These are phyloP conservation scores for Cylindrotheca closterium DNA, from an alignment of 108 stramenopile species.

Conservation along the genomic window DNA sequence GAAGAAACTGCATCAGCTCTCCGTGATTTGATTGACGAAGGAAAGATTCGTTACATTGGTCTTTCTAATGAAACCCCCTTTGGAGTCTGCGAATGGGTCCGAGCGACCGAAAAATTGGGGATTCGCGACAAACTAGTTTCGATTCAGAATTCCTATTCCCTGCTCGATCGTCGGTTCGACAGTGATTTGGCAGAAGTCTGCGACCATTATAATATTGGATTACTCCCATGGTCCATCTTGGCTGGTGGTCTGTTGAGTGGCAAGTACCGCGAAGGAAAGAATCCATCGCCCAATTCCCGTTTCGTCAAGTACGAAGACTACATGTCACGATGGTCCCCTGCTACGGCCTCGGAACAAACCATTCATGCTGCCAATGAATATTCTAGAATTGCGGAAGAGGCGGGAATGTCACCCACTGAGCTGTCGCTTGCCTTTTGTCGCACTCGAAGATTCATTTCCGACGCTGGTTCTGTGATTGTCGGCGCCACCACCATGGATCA, in stretches of 20 bases:
- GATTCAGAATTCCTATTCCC: conserved; percentile 86
- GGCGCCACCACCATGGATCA: conserved; percentile 89
- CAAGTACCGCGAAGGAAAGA: conserved; percentile 57
- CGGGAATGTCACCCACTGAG: conserved; percentile 68
- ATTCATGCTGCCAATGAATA: conserved; percentile 65
- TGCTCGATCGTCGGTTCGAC: conserved; percentile 87
- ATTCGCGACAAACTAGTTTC: conserved; percentile 80
- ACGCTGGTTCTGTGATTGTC: conserved; percentile 88
- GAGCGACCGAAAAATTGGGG: conserved; percentile 63
- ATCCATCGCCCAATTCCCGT: conserved; percentile 35
- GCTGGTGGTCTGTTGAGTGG: conserved; percentile 88
- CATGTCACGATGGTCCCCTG: conserved; percentile 75
- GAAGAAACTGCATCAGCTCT: conserved; percentile 78
- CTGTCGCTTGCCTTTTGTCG: conserved; percentile 74
- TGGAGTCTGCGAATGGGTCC: conserved; percentile 79
- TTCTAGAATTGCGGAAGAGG: conserved; percentile 54
- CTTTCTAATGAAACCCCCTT: conserved; percentile 93
- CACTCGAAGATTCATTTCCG: conserved; percentile 73
- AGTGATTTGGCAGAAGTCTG: conserved; percentile 86
- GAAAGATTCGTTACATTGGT: conserved; percentile 86
- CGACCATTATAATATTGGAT: conserved; percentile 80
- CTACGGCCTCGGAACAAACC: conserved; percentile 46
- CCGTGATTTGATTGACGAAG: conserved; percentile 69
- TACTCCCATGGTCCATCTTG: conserved; percentile 88
- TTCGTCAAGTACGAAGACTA: conserved; percentile 84